A percentile compares a stretch with the other conserved stretches of the same genome.
Evolutionary conservation across 148 eudicot species (phyloP).

Genomic region (Diospyros kaki): DNA sequence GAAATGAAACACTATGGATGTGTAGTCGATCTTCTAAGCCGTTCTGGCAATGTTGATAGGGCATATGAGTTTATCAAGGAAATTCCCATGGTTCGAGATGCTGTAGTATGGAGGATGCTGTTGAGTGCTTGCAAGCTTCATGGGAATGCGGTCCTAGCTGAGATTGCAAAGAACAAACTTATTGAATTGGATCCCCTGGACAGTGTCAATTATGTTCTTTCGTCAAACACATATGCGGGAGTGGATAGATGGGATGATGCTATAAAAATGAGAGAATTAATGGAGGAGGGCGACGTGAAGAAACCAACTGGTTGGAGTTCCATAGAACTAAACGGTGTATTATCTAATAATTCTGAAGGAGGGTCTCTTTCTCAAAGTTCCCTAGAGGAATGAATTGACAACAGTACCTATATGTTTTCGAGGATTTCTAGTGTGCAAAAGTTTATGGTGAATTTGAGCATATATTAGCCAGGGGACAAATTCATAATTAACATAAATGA

Average conservation of each 20-base stretch:
- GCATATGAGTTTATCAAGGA: slow-evolving; percentile 57
- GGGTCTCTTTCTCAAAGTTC: background rate
- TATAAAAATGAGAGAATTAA: slow-evolving; percentile 46
- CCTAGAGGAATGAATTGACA: slow-evolving; percentile 5
- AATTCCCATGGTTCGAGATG: slow-evolving; percentile 54
- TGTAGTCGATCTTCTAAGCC: slow-evolving; percentile 72
- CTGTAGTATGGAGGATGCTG: slow-evolving; percentile 61
- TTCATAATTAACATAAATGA: no score
- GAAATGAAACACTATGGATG: slow-evolving; percentile 82
- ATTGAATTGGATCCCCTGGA: slow-evolving; percentile 54
- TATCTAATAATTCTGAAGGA: background rate
- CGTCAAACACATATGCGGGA: slow-evolving; percentile 55
- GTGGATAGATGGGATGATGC: slow-evolving; percentile 74
- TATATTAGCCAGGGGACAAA: background rate
- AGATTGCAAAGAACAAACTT: slow-evolving; percentile 49
- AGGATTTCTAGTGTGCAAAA: background rate
- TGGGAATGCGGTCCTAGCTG: slow-evolving; percentile 50
- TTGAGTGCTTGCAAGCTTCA: slow-evolving; percentile 72
- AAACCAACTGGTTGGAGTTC: slow-evolving; percentile 69
- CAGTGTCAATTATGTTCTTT: slow-evolving; percentile 60
- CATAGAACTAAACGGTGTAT: slow-evolving; percentile 16
- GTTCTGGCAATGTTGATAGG: slow-evolving; percentile 50
- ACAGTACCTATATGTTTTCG: background rate
- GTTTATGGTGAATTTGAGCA: background rate
- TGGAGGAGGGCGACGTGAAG: slow-evolving; percentile 38